phyloP scores from a whole-genome alignment of 305 asterid genomes.

The Stenogyne calaminthoides region DNA sequence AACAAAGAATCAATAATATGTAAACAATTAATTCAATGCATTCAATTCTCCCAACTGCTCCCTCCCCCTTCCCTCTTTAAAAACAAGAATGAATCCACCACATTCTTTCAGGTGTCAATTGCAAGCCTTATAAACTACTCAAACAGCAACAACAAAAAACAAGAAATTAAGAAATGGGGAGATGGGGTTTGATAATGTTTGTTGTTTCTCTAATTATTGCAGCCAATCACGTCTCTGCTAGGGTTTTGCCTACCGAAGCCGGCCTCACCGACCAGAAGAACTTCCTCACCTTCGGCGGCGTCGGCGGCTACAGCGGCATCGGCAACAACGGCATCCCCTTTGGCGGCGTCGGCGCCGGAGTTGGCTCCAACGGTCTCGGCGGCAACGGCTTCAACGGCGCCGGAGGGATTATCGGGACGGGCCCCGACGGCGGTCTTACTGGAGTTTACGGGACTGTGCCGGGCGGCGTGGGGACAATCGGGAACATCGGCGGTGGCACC shows the following conservation, averaged over 20 bases:
- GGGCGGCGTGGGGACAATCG: slow-evolving; percentile 28
- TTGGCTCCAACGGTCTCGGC: slow-evolving; percentile 26
- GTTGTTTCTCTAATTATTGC: slow-evolving; percentile 22
- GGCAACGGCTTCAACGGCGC: slow-evolving; percentile 34
- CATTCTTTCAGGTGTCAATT: slow-evolving; percentile 31
- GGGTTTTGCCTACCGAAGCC: slow-evolving; percentile 30
- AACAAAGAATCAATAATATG: too few species aligned
- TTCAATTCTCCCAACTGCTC: too few species aligned
- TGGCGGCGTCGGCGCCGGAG: slow-evolving; percentile 41
- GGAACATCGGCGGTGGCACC: slow-evolving; percentile 29
- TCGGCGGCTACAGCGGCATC: slow-evolving; percentile 39
- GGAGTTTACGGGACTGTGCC: slow-evolving; percentile 30
- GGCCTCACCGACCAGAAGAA: slow-evolving; percentile 46
- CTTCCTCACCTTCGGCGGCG: slow-evolving; percentile 31
- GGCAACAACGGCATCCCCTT: slow-evolving; percentile 41
- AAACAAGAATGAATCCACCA: not conserved
- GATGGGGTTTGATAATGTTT: slow-evolving; percentile 20
- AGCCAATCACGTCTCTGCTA: slow-evolving; percentile 31
- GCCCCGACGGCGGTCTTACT: slow-evolving; percentile 34
- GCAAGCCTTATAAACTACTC: not conserved
- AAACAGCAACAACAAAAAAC: not conserved
- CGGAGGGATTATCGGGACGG: slow-evolving; percentile 40
- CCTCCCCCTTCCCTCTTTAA: not conserved
- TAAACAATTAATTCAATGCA: too few species aligned
- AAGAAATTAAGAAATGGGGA: slow-evolving; percentile 30